Base-by-base conservation (phyloP, 2,329 filamentous ascomycete genomes). In the Fusarium fujikuroi region DNA sequence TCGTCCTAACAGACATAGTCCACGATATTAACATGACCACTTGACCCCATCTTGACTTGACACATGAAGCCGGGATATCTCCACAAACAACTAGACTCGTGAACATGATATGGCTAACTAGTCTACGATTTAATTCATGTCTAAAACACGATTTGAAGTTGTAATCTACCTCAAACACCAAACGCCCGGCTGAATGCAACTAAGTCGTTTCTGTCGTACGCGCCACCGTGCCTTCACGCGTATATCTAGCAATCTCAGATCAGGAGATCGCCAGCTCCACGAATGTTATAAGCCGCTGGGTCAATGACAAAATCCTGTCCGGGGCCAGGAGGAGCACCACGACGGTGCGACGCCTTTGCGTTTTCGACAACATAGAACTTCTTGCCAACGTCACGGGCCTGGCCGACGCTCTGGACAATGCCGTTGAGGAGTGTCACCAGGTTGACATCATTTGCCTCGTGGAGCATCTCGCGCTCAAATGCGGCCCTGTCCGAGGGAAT, bases 381-480 rank as follows among this genome's bases (percentile, higher is more conserved):
- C 77, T 90, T 91, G 47, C 94, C 93, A 4, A 95, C 84, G 53
- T 94, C 91, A 60, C 92, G 89, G 30, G 93, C 91, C 39, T 90
- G 89, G 63, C 89, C 89, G 25, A 95, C 87, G 69, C 91, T 93
- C 70, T 92, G 89, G 72, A 95, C 91, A 36, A 98, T 87, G 28
- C 89, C 88, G 49, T 93, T 92, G 14, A 98, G 87, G 4, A 98
- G 85, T 9, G 90, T 89, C 56, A 97, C 88, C 5, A 98, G 87
- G 61, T 92, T 88, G 34, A 97, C 94, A 76, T 98, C 94, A 77
- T 97, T 96, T 69, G 91, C 87, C 83, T 97, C 93, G 60, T 92
- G 90, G 42, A 92, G 85, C 42, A 93, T 89, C 81, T 97, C 92
- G 39, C 88, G 86, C 34, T 91, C 86, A 78, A 95, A 93, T 1